Percentiles rank a stretch among this genome's conserved stretches.
Evolutionary conservation across 2,329 filamentous ascomycete genomes (phyloP).

Genomic region (Aureobasidium zeae): DNA sequence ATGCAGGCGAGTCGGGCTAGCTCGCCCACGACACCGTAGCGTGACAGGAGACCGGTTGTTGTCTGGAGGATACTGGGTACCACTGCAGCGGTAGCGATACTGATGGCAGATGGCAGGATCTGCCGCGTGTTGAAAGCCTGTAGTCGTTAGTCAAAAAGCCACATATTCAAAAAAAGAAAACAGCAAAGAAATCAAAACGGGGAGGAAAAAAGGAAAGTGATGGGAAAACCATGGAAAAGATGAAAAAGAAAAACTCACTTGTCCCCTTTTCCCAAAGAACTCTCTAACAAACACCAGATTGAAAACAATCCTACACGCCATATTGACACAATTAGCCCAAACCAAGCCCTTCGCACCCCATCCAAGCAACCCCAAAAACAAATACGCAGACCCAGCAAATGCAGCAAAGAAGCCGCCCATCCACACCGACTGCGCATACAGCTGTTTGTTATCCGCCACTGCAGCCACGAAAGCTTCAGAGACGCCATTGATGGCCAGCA

Average conservation of each 20-base stretch:
- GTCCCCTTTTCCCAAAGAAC: slow-evolving; percentile 48
- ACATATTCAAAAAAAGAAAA: slow-evolving; percentile 3
- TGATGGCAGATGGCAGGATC: slow-evolving; percentile 27
- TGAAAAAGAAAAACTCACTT: slow-evolving; percentile 18
- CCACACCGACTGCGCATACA: slow-evolving; percentile 69
- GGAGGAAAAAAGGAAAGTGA: background rate
- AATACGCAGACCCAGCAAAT: slow-evolving; percentile 65
- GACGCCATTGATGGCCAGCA: slow-evolving; percentile 84
- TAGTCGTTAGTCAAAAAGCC: background rate
- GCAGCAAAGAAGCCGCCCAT: slow-evolving; percentile 73
- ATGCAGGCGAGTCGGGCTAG: slow-evolving; percentile 31
- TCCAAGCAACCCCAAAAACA: slow-evolving; percentile 60
- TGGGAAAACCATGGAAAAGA: no score
- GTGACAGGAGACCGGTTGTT: slow-evolving; percentile 23
- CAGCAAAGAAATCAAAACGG: background rate
- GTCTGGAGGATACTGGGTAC: slow-evolving; percentile 31
- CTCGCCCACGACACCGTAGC: slow-evolving; percentile 36
- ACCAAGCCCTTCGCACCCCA: slow-evolving; percentile 75
- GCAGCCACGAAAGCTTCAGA: slow-evolving; percentile 88
- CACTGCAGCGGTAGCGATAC: slow-evolving; percentile 30
- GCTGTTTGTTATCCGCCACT: slow-evolving; percentile 64
- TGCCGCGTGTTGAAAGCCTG: slow-evolving; percentile 23
- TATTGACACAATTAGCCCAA: slow-evolving; percentile 80
- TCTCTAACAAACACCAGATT: slow-evolving; percentile 60
- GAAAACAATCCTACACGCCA: slow-evolving; percentile 77